Percentiles rank a stretch among this genome's conserved stretches.
Evolutionary conservation across 2,329 filamentous ascomycete genomes (phyloP).

Genomic region (Fusarium sterilihyphosum): DNA sequence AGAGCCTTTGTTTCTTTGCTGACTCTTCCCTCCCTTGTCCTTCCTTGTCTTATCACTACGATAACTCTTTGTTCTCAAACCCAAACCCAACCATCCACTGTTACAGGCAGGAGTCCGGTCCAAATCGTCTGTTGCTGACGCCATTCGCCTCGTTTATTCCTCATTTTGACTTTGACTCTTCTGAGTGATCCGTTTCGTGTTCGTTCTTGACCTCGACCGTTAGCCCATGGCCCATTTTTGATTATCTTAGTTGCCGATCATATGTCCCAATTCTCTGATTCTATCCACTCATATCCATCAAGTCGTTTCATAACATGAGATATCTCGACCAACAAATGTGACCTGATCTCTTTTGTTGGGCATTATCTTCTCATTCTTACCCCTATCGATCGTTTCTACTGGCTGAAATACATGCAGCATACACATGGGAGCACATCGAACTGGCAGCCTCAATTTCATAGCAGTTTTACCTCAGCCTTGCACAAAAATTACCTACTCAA

Average conservation of each 20-base stretch:
- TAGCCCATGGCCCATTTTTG: conserved; percentile 25
- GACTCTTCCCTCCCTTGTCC: background rate
- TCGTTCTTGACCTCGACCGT: conserved; percentile 5
- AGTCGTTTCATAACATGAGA: background rate
- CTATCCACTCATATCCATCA: background rate
- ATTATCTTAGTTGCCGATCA: conserved; percentile 25
- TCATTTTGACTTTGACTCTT: background rate
- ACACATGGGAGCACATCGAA: background rate
- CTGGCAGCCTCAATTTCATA: background rate
- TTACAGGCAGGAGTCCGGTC: background rate
- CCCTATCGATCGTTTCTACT: background rate
- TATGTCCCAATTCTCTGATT: background rate
- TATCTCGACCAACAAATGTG: background rate
- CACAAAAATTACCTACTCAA: background rate
- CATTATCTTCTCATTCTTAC: background rate
- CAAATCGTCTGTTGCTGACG: conserved; percentile 28
- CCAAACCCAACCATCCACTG: background rate
- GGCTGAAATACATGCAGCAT: background rate
- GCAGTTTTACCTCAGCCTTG: background rate
- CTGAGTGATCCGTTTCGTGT: conserved; percentile 11
- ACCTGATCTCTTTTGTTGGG: background rate
- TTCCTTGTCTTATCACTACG: background rate
- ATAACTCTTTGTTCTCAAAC: background rate
- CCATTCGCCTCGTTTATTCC: conserved; percentile 23
- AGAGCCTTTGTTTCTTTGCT: background rate